A percentile compares a stretch with the other conserved stretches of the same genome.
Conservation (phyloP, 2,329 filamentous ascomycete species). For the Dendrostoma leiphaemia region DNA sequence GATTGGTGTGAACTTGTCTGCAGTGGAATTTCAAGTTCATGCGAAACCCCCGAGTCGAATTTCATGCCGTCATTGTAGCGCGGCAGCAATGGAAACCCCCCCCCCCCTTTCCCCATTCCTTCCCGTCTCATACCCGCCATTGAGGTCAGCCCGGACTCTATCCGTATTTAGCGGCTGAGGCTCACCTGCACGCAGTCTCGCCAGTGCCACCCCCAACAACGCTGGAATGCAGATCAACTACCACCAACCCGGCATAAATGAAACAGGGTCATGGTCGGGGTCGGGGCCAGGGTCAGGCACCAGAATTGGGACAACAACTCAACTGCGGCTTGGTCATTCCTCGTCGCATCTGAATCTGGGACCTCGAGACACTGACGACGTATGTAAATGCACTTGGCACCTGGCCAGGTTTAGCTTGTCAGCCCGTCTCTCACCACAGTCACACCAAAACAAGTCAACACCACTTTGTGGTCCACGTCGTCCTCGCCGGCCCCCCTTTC, state of each 20-base stretch:
- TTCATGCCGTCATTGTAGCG: too few species aligned
- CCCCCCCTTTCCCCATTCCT: too few species aligned
- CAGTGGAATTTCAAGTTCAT: too few species aligned
- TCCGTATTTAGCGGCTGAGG: not conserved
- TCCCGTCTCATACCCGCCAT: too few species aligned
- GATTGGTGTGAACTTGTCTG: too few species aligned
- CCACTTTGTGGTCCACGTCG: too few species aligned
- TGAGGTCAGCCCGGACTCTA: not conserved
- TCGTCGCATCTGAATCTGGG: not conserved
- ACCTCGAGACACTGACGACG: not conserved
- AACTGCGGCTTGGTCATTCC: not conserved
- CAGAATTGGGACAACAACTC: not conserved
- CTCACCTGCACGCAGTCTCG: too few species aligned
- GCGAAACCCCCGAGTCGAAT: too few species aligned
- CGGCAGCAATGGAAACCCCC: too few species aligned
- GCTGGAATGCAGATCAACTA: too few species aligned
- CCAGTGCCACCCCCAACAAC: not conserved
- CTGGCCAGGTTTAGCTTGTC: conserved; percentile 10
- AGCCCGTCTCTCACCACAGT: not conserved
- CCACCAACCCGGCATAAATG: conserved; percentile 5
- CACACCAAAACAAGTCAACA: not conserved
- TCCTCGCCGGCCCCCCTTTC: conserved; percentile 2
- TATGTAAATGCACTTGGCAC: conserved; percentile 2
- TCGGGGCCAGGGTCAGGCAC: too few species aligned
- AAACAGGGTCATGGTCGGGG: too few species aligned